Percentiles rank a stretch among this genome's conserved stretches.
Evolutionary conservation across 2,329 filamentous ascomycete species (phyloP).

Genomic region (Fusarium liriodendri): DNA sequence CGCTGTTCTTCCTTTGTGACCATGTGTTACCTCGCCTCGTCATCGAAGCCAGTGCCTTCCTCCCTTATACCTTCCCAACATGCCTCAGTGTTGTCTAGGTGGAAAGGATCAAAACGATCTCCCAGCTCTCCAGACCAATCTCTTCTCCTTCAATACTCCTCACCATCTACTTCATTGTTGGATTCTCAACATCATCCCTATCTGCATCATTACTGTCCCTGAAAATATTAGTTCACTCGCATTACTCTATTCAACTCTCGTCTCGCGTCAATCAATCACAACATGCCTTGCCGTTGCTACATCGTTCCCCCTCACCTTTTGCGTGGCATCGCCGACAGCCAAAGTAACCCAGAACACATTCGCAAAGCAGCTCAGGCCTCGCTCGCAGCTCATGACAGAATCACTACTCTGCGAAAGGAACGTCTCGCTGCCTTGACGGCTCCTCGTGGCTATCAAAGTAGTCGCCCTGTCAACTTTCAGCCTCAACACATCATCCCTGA

Average conservation of each 20-base stretch:
- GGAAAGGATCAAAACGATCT: not conserved
- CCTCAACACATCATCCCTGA: slow-evolving; percentile 53
- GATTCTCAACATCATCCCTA: not conserved
- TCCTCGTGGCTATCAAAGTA: slow-evolving; percentile 45
- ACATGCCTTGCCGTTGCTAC: slow-evolving; percentile 40
- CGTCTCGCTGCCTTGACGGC: slow-evolving; percentile 49
- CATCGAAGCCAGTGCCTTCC: not conserved
- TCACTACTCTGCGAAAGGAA: slow-evolving; percentile 48
- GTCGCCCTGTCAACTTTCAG: slow-evolving; percentile 1
- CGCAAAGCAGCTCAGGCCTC: slow-evolving; percentile 51
- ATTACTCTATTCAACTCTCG: not conserved
- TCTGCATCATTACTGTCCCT: not conserved
- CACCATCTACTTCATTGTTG: not conserved
- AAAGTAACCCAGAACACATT: slow-evolving; percentile 50
- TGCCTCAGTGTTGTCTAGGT: not conserved
- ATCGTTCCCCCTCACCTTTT: slow-evolving; percentile 59
- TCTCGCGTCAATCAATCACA: not conserved
- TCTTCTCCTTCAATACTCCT: not conserved
- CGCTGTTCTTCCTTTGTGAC: not conserved
- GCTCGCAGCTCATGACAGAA: slow-evolving; percentile 48
- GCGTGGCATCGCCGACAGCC: slow-evolving; percentile 54
- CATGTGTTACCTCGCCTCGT: not conserved
- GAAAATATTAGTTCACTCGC: not conserved
- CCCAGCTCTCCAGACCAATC: not conserved
- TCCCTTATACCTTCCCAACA: not conserved